phyloP scores from a whole-genome alignment of 257 asterid species.

The Jacaranda copaia region DNA sequence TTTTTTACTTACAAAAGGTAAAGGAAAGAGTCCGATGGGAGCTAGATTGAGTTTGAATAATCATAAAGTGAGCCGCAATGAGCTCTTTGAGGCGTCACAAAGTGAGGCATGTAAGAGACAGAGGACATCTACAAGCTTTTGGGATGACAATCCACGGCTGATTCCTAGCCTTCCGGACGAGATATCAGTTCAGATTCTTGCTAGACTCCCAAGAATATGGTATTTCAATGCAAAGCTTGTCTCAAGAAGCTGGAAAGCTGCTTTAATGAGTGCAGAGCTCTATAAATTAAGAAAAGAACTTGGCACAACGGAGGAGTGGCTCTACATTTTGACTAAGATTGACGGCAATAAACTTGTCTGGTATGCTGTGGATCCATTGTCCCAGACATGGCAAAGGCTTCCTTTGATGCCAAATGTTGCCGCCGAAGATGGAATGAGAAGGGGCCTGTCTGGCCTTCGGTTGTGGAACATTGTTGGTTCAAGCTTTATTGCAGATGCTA shows the following conservation, averaged over 20 bases:
- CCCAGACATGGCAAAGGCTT: constrained; percentile 74
- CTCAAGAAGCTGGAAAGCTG: constrained; percentile 80
- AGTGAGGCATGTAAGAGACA: constrained; percentile 78
- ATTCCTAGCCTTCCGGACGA: constrained; percentile 93
- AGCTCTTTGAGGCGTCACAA: constrained; percentile 54
- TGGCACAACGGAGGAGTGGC: constrained; percentile 83
- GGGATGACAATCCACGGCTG: constrained; percentile 74
- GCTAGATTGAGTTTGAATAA: constrained; percentile 65
- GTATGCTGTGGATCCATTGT: constrained; percentile 77
- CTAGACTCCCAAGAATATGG: constrained; percentile 73
- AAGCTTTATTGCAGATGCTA: constrained; percentile 63
- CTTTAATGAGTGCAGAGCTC: constrained; percentile 67
- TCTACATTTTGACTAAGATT: constrained; percentile 72
- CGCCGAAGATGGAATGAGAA: constrained; percentile 51
- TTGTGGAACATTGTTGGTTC: constrained; percentile 70
- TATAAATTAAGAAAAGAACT: constrained; percentile 77
- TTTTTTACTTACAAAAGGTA: constrained; percentile 19
- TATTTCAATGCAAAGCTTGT: constrained; percentile 73
- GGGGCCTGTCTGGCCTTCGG: constrained; percentile 60
- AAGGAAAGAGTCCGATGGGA: constrained; percentile 62
- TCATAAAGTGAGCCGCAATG: constrained; percentile 46
- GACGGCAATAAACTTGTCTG: constrained; percentile 68
- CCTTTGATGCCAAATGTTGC: constrained; percentile 73
- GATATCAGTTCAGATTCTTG: constrained; percentile 82
- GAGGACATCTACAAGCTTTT: constrained; percentile 59